phyloP scores from a whole-genome alignment of 352 stramenopile genomes.

The Globisporangium iwayamae region DNA sequence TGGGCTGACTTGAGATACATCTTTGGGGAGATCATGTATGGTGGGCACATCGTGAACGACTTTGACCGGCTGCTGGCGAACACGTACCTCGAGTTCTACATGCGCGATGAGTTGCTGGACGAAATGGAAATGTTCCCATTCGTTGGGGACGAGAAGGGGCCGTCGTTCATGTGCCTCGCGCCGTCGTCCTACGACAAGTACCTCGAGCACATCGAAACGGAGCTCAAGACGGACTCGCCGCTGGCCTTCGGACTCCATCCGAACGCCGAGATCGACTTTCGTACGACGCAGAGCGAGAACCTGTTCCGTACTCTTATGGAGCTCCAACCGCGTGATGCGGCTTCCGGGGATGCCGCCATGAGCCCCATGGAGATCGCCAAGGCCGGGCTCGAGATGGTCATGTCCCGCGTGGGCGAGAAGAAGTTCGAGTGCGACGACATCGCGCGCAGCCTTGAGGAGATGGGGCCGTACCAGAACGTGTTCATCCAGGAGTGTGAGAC shows the following conservation, averaged over 20 bases:
- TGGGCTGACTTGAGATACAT: conserved; percentile 97
- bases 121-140: conserved; percentile 99
- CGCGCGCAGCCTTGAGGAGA: conserved; percentile 90
- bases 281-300: conserved; percentile 94
- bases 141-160: conserved; percentile 94
- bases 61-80: conserved; percentile 94
- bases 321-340: conserved; percentile 90
- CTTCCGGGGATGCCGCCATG: conserved; percentile 81
- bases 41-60: conserved; percentile 95
- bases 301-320: conserved; percentile 96
- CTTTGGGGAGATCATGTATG: conserved; percentile 97
- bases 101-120: conserved; percentile 97
- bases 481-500: conserved; percentile 98
- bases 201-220: conserved; percentile 95
- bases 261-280: conserved; percentile 98
- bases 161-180: conserved; percentile 92
- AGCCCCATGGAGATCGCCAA: conserved; percentile 93
- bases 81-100: conserved; percentile 98
- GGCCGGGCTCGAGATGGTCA: conserved; percentile 88
- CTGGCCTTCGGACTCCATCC: conserved; percentile 97
- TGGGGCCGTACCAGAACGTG: conserved; percentile 95
- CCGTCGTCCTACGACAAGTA: conserved; percentile 98
- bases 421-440: conserved; percentile 98
- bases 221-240: conserved; percentile 95
- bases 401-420: conserved; percentile 95